Conservation (phyloP, 2,329 filamentous ascomycete genomes). For the Colletotrichum spaethianum region DNA sequence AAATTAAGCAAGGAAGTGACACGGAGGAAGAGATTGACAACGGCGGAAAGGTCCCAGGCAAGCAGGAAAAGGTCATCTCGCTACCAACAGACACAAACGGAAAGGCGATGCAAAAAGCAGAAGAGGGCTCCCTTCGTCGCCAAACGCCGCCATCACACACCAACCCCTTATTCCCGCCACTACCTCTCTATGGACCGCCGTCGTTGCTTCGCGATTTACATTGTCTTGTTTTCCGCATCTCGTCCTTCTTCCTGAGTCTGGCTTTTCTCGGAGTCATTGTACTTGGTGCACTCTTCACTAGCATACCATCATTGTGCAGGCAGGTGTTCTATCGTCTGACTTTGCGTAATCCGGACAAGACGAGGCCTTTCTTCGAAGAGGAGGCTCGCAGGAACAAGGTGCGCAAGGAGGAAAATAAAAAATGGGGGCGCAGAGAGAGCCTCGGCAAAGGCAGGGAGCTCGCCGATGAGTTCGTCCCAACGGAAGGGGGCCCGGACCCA, state of each 20-base stretch:
- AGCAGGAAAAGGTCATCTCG: slow-evolving; percentile 47
- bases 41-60: slow-evolving; percentile 50
- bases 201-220: slow-evolving; percentile 76
- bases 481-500: slow-evolving; percentile 85
- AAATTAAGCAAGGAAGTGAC: slow-evolving; percentile 43
- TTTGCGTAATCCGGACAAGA: slow-evolving; percentile 71
- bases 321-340: slow-evolving; percentile 68
- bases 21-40: slow-evolving; percentile 47
- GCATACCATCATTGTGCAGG: slow-evolving; percentile 66
- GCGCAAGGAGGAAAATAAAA: slow-evolving; percentile 70
- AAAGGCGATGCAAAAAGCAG: slow-evolving; percentile 57
- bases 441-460: slow-evolving; percentile 59
- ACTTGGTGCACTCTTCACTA: slow-evolving; percentile 79
- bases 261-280: slow-evolving; percentile 84
- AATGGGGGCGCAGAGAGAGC: slow-evolving; percentile 70
- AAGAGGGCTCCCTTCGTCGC: slow-evolving; percentile 61
- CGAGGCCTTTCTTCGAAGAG: slow-evolving; percentile 80
- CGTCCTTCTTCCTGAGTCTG: slow-evolving; percentile 83
- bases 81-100: slow-evolving; percentile 50
- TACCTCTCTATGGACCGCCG: slow-evolving; percentile 86
- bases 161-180: slow-evolving; percentile 85
- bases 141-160: slow-evolving; percentile 77
- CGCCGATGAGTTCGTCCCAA: slow-evolving; percentile 75
- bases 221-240: slow-evolving; percentile 73
- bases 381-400: slow-evolving; percentile 73